Evolutionary conservation across 75 land plant species (phyloP), one percentile per base, ranked within the genome.

Genomic region (Pseudotsuga menziesii): DNA sequence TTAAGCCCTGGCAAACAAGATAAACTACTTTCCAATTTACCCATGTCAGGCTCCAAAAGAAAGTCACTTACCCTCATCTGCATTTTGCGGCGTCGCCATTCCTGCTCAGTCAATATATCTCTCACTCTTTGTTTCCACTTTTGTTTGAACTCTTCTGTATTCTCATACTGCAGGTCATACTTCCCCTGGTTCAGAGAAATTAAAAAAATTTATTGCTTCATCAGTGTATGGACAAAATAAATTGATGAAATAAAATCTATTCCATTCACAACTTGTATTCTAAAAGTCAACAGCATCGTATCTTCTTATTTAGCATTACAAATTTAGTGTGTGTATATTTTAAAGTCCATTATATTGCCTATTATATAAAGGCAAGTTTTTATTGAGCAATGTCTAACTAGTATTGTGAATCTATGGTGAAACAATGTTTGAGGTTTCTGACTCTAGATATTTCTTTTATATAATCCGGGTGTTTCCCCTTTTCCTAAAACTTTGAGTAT

Each of bases 11-110:
- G 13, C n/a, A 20, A 39, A 39, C 48, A 67, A 15, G 20, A 22
- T 67, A 39, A 69, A 69, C 3, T 8, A 2, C 19, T 6, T 25
- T 25, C 77, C 32, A 17, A 58, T 56, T 62, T 58, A 13, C 23
- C 58, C 26, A 35, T 39, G 48, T 39, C 54, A 41, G 20, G 72
- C n/a, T n/a, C n/a, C 72, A 75, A 76, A 36, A 71, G 15, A 77
- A 16, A 23, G 19, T 52, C 70, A 57, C 71, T 77, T 80, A 93
- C 97, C 88, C 99, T 77, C 99, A 97, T 97, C 63, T 84, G 88
- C 92, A 97, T 91, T 84, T 97, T 97, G 27, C 99, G 86, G 63
- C 99, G 77, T 15, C 99, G 74, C 99, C 99, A 97, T 73, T 97
- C 99, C 85, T 94, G 93, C 41, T 97, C 93, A 15, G 98, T 97